Conservation (phyloP, 2,329 filamentous ascomycete species). For the Coleophoma crateriformis region DNA sequence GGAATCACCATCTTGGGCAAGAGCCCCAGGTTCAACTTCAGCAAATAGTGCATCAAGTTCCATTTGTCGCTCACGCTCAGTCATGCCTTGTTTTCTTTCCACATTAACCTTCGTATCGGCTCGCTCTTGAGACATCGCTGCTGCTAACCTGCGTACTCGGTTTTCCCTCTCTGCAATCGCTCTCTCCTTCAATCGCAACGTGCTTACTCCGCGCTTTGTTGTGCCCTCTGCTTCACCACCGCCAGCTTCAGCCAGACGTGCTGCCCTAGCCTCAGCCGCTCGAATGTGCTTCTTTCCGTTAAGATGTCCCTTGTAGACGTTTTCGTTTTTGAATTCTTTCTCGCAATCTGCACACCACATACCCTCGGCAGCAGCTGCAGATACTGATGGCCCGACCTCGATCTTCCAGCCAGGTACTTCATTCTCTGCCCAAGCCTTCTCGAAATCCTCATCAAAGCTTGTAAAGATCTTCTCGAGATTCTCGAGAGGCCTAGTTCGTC, state of each 20-base stretch:
- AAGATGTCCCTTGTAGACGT: constrained; percentile 87
- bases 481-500: constrained; percentile 77
- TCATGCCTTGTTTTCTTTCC: constrained; percentile 96
- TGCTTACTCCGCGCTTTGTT: constrained; percentile 24
- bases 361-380: constrained; percentile 46
- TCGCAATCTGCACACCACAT: constrained; percentile 90
- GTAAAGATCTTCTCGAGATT: constrained; percentile 74
- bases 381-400: constrained; percentile 32
- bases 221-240: constrained; percentile 14
- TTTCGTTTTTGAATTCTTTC: constrained; percentile 92
- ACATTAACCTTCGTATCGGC: constrained; percentile 90
- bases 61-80: constrained; percentile 88
- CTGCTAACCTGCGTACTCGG: constrained; percentile 72
- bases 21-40: constrained; percentile 37
- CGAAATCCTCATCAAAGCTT: constrained; percentile 78
- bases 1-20: constrained; percentile 37
- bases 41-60: constrained; percentile 84
- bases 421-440: constrained; percentile 73
- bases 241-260: constrained; percentile 35
- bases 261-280: constrained; percentile 62
- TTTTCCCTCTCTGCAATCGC: constrained; percentile 87
- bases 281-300: constrained; percentile 90
- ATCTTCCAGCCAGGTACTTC: constrained; percentile 73
- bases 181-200: constrained; percentile 68
- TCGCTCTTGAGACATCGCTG: constrained; percentile 80